Evolutionary conservation across 2,329 filamentous ascomycete species (phyloP).

Genomic region (Aureobasidium uvarum): DNA sequence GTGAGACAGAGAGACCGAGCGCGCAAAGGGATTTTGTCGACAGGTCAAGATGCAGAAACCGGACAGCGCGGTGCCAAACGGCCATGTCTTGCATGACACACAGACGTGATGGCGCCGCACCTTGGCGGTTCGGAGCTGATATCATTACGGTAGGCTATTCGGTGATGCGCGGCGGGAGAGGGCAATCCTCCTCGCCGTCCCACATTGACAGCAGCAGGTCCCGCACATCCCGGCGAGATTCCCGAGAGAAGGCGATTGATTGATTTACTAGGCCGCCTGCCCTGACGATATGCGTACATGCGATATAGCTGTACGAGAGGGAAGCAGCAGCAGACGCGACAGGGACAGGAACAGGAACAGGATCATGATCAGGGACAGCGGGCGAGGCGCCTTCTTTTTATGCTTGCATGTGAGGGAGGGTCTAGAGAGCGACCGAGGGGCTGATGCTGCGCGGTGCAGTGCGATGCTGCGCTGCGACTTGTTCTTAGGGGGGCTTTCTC

Average conservation of each 20-base stretch:
- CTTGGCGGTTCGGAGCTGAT: slow-evolving; percentile 23
- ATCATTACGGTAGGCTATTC: slow-evolving; percentile 18
- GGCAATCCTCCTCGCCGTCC: slow-evolving; percentile 13
- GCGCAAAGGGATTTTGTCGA: slow-evolving; percentile 12
- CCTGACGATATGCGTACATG: slow-evolving; percentile 11
- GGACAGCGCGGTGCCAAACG: slow-evolving; percentile 16
- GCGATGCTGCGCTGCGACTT: background rate
- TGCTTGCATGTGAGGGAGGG: slow-evolving; percentile 23
- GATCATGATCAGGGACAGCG: background rate
- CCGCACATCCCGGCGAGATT: slow-evolving; percentile 17
- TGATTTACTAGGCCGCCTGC: background rate
- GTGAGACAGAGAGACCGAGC: slow-evolving; percentile 16
- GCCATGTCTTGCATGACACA: slow-evolving; percentile 25
- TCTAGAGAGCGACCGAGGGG: background rate
- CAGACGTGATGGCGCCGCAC: slow-evolving; percentile 23
- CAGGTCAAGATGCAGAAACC: slow-evolving; percentile 23
- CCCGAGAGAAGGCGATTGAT: slow-evolving; percentile 18
- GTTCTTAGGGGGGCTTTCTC: background rate
- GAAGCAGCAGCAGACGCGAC: slow-evolving; percentile 1
- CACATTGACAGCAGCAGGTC: slow-evolving; percentile 26
- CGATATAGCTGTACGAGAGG: slow-evolving; percentile 18
- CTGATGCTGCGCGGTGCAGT: background rate
- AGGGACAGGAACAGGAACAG: background rate
- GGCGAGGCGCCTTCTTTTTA: slow-evolving; percentile 15
- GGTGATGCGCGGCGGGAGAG: slow-evolving; percentile 3